Conservation (phyloP, 1,284 basidiomycete species). For the Cryptococcus hybrid region DNA sequence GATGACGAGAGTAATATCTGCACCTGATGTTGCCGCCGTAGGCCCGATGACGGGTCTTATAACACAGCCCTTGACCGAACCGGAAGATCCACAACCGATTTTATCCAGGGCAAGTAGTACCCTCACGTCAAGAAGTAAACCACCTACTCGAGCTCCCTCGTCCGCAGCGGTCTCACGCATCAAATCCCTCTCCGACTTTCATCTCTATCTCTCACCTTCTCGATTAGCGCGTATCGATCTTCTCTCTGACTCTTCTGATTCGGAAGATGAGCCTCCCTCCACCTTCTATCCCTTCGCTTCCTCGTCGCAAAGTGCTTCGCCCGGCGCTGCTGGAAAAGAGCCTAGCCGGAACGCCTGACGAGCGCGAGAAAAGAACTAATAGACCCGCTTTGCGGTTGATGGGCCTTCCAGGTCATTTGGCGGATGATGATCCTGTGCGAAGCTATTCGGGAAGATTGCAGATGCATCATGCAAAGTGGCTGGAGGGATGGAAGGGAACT, state of each 20-base stretch:
- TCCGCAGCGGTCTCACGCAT: slow-evolving; percentile 27
- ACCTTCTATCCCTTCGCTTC: not conserved
- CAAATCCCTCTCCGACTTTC: slow-evolving; percentile 45
- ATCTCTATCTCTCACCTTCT: slow-evolving; percentile 49
- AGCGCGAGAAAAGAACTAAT: slow-evolving; percentile 3
- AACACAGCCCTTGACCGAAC: not conserved
- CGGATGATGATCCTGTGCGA: slow-evolving; percentile 13
- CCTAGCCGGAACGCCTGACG: not conserved
- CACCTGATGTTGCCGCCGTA: not conserved
- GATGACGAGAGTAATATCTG: not conserved
- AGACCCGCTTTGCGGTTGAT: slow-evolving; percentile 19
- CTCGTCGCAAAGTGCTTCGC: slow-evolving; percentile 14
- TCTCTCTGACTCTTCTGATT: slow-evolving; percentile 30
- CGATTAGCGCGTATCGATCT: slow-evolving; percentile 42
- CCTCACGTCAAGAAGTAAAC: not conserved
- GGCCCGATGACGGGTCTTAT: not conserved
- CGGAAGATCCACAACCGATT: too few species aligned
- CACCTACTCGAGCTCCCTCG: not conserved
- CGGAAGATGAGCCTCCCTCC: slow-evolving; percentile 6
- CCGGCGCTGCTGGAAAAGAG: slow-evolving; percentile 24
- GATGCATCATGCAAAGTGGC: slow-evolving; percentile 37
- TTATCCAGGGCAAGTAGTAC: too few species aligned
- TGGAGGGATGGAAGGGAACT: slow-evolving; percentile 26
- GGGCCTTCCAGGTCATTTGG: slow-evolving; percentile 11
- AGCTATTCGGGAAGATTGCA: slow-evolving; percentile 40